Base-by-base conservation (phyloP, 2,329 filamentous ascomycete genomes). In the Apiospora koreana region DNA sequence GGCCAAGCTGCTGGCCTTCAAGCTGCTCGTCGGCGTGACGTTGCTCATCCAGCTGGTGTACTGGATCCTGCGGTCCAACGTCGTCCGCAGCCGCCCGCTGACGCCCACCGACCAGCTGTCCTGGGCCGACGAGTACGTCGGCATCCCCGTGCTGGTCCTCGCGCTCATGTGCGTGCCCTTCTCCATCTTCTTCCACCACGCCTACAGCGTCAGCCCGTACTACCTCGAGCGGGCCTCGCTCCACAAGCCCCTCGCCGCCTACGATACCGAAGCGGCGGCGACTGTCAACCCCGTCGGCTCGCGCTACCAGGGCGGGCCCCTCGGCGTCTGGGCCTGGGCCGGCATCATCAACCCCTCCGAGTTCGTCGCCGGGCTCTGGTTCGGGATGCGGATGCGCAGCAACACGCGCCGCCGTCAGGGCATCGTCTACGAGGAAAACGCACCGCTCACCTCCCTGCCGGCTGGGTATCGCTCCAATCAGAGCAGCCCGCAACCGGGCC, bases 1-100 rank as follows among this genome's bases (percentile, higher is more conserved):
- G 41, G 64, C 71, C 28, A 79, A 79, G 70, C 71, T 79, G 14
- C 69, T 75, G 41, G 72, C 74, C 1, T 79, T 79, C 72, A 76
- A 76, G 71, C 70, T 78, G 6, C 72, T 79, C n/a, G 75, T 80
- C 21, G 74, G 72, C 58, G 54, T 76, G 31, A 66, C 64, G 70
- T 73, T 62, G 71, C 23, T 76, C 3, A 31, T 71, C 1, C 75
- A 75, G 62, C 68, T 76, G 68, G 65, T 72, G 23, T 76, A 75
- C 71, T 69, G 69, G n/a, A 72, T 76, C 68, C 50, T 76, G 66
- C 64, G 64, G 1, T 66, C 64, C 0, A 65, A 71, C 62, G 46
- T 64, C 18, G 70, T 70, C 42, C 69, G 71, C 23, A 69, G 70
- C 2, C 67, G 58, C 2, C 70, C 73, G 0, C 28, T 75, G 8